phyloP scores from a whole-genome alignment of 2,329 filamentous ascomycete genomes.

The Alternaria brassicicola region DNA sequence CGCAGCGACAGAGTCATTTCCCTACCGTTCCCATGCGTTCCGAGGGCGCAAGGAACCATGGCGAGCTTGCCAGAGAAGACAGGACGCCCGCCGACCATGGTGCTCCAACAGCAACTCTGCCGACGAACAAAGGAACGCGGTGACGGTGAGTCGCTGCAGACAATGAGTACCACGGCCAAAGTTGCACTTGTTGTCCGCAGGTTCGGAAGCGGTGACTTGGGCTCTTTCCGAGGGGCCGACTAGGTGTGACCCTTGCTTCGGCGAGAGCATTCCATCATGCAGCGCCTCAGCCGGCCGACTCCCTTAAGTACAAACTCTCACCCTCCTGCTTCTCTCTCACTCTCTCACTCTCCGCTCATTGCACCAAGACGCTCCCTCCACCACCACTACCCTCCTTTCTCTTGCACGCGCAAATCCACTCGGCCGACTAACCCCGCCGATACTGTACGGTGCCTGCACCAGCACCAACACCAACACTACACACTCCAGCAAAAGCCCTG shows the following conservation, averaged over 20 bases:
- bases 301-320: constrained; percentile 19
- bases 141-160: constrained; percentile 9
- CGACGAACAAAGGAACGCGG: constrained; percentile 4
- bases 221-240: constrained; percentile 24
- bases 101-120: constrained; percentile 4
- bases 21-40: constrained; percentile 19
- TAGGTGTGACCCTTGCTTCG: constrained; percentile 23
- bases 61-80: background rate
- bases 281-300: constrained; percentile 12
- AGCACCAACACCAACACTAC: constrained; percentile 20
- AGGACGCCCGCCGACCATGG: background rate
- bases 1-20: constrained; percentile 3
- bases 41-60: constrained; percentile 24
- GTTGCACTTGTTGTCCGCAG: constrained; percentile 6
- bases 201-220: constrained; percentile 25
- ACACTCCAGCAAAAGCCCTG: constrained; percentile 3
- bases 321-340: constrained; percentile 14
- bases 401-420: constrained; percentile 1
- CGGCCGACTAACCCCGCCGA: background rate
- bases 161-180: background rate
- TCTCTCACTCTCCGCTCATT: constrained; percentile 12
- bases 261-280: constrained; percentile 31
- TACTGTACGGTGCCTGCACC: constrained; percentile 11
- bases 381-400: constrained; percentile 5
- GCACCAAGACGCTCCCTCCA: background rate